Base-by-base conservation (phyloP, 805 yeast species). In the Ogataea zsoltii region DNA sequence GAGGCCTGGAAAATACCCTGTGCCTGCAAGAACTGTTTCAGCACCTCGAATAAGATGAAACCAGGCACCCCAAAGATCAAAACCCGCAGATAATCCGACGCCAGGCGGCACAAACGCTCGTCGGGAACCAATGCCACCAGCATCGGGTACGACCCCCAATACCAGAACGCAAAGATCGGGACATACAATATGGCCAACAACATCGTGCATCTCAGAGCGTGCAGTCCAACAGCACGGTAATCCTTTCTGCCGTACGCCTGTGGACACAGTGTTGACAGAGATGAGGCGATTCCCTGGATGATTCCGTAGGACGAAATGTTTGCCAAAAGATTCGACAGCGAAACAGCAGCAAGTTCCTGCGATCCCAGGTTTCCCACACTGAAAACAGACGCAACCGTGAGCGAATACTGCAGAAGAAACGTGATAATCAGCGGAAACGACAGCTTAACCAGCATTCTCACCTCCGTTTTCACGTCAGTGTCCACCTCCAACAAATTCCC, bases 341-440 rank as follows among this genome's bases (percentile, higher is more conserved):
- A 74, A 11, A 79, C 83, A 0, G 83, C 83, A 3, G 82, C 83
- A 45, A 79, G 65, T 49, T 77, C 80, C 25, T 71, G 66, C 3
- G 81, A 75, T n/a, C 84, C 83, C 33, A 79, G 58, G 51, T 77
- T 80, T n/a, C 84, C 83, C 14, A 77, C 84, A 38, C 73, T 66
- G 51, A 78, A 74, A 3, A 78, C 80, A 2, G 80, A 74, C 0
- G 76, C 78, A 0, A 79, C 75, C 2, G 80, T 72, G 17, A 78
- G 58, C 4, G 82, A 77, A 45, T 75, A 75, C 54, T 79, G 81
- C 38, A 79, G 61, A n/a, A 79, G 58, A 50, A 79, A 77, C 0
- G 84, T 79, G 41, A 75, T 51, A 4, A 79, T 75, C 45, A 79
- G 63, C 1, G 84, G 83, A 21, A 77, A 51, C 2, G 82, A 74